A percentile compares a stretch with the other conserved stretches of the same genome.
phyloP scores from a whole-genome alignment of 768 basidiomycete species.

The Serpula lacrymans region DNA sequence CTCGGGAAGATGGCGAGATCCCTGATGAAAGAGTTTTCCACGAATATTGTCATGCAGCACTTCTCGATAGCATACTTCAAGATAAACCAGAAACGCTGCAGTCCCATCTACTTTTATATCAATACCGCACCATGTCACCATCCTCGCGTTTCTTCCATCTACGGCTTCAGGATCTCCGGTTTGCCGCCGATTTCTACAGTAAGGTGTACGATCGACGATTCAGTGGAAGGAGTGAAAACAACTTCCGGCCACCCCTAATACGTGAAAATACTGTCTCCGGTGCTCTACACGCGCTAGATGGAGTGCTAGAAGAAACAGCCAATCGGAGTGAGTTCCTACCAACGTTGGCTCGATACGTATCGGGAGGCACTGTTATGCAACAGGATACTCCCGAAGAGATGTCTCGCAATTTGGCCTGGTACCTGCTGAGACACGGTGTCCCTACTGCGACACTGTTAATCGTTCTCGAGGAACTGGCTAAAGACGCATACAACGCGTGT shows the following conservation, averaged over 20 bases:
- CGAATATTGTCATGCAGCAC: conserved; percentile 68
- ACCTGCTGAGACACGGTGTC: conserved; percentile 64
- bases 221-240: conserved; percentile 67
- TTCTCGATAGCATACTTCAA: conserved; percentile 86
- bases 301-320: conserved; percentile 48
- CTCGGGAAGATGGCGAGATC: conserved; percentile 57
- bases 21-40: conserved; percentile 60
- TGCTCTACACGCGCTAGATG: conserved; percentile 59
- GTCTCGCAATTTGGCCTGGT: conserved; percentile 59
- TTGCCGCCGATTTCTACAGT: conserved; percentile 73
- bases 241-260: conserved; percentile 62
- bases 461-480: conserved; percentile 58
- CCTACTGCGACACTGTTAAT: conserved; percentile 67
- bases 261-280: conserved; percentile 71
- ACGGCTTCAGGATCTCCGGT: conserved; percentile 68
- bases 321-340: conserved; percentile 35
- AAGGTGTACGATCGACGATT: conserved; percentile 73
- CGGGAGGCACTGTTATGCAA: conserved; percentile 43
- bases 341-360: conserved; percentile 52
- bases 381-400: conserved; percentile 13
- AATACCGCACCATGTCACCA: conserved; percentile 59
- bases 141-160: conserved; percentile 61
- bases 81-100: conserved; percentile 83
- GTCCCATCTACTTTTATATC: conserved; percentile 69
- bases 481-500: conserved; percentile 60